Base-by-base conservation (phyloP, 805 yeast species). In the Ogataea parapolymorpha region DNA sequence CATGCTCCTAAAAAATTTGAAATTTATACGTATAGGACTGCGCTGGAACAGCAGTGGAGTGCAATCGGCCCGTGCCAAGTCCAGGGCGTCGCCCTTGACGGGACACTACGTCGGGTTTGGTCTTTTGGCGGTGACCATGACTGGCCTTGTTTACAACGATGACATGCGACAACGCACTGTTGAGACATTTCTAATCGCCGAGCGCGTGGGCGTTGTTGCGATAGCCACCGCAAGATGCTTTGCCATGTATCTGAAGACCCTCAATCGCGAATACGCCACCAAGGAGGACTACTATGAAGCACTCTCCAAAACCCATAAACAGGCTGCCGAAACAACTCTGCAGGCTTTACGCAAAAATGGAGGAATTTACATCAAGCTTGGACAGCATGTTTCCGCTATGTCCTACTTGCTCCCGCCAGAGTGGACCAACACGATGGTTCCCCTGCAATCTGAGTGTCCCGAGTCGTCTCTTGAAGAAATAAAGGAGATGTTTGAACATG, bases 391-490 rank as follows among this genome's bases (percentile, higher is more conserved):
- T 10, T 77, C 90, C 29, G 98, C 98, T 0, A 73, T 93, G 76
- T 86, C 96, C 1, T 93, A 93, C 62, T 67, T 93, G 24, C 67
- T 93, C 36, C 99, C 99, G 0, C 69, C 67, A 4, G 96, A 93
- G 63, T 93, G 99, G 99, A 91, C 98, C 1, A 79, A 79, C 12
- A 82, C 98, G 0, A 93, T 93, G 96, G 72, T 82, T 25, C 95
- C 96, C 2, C 67, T 93, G 38, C 98, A 91, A 57, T 95, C 90
- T 54, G 75, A 77, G 56, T 91, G 98, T 59, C 98, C 99, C 0
- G 69, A 73, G 50, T 83, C 95, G 1, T 75, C 89, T 0, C 51
- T 79, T 23, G 85, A 77, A 34, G 88, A 85, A 29, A 79, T 93
- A 15, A 67, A 72, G 30, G 67, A 68, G 12, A 75, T 93, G 84